Conservation (phyloP, 768 basidiomycete species). For the Phanerochaete carnosa region DNA sequence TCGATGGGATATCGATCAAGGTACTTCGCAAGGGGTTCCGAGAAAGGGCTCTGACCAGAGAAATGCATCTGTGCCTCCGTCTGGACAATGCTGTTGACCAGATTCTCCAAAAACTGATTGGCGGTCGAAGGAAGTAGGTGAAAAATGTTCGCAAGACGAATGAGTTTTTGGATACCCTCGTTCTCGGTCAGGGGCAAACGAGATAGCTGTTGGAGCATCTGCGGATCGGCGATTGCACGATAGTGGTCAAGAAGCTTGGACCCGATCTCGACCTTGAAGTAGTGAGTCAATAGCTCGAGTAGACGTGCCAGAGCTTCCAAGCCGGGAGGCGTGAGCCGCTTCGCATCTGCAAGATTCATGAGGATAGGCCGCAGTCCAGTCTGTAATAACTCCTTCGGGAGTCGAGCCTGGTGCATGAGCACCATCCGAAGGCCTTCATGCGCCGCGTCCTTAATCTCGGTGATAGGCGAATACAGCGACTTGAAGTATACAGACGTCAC, state of each 20-base stretch:
- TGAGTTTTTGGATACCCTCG: conserved; percentile 88
- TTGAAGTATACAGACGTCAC: conserved; percentile 98
- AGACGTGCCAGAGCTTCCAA: conserved; percentile 92
- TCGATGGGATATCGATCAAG: conserved; percentile 87
- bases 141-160: conserved; percentile 95
- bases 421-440: conserved; percentile 92
- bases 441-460: conserved; percentile 92
- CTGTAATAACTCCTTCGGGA: conserved; percentile 94
- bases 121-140: conserved; percentile 93
- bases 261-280: conserved; percentile 99
- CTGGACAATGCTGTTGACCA: conserved; percentile 87
- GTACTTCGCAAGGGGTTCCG: conserved; percentile 87
- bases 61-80: conserved; percentile 92
- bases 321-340: conserved; percentile 87
- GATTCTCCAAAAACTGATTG: conserved; percentile 83
- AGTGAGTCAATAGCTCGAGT: conserved; percentile 91
- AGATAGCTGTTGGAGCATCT: conserved; percentile 76
- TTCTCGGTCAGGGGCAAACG: conserved; percentile 81
- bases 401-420: conserved; percentile 80
- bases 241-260: conserved; percentile 97
- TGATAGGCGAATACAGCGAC: conserved; percentile 87
- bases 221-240: conserved; percentile 85
- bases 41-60: conserved; percentile 87
- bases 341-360: conserved; percentile 97
- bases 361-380: conserved; percentile 93